Base-by-base conservation (phyloP, 1,284 basidiomycete species). In the Sutorius eximius region DNA sequence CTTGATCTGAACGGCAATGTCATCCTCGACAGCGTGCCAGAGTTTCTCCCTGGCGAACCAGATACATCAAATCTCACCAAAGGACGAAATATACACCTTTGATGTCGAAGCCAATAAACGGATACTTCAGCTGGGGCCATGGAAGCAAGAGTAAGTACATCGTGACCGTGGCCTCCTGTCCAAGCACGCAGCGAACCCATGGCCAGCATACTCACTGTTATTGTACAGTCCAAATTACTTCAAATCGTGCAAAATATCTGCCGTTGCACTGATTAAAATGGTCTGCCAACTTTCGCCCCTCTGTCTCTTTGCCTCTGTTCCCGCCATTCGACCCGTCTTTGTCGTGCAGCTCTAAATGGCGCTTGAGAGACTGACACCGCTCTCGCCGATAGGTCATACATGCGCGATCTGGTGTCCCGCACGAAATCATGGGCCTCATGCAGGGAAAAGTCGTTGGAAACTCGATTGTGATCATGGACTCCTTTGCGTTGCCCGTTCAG, bases 361-460 rank as follows among this genome's bases (percentile, higher is more conserved):
- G n/a, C n/a, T n/a, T 5, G 13, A 15, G 10, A 40, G 22, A 30
- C 41, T 44, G n/a, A 56, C 22, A 22, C 22, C 12, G 16, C 22
- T 36, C 13, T 34, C 30, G 12, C 50, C 11, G 22, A 55, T 27
- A 96, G 93, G 94, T 96, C 53, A 98, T 97, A 67, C 96, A 99
- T 72, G 96, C 97, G 37, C 86, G 96, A 45, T 98, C 95, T 7
- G 97, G 96, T 48, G 96, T 97, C 3, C 89, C 91, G 52, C 93
- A 98, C 76, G 96, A 99, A 76, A 97, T 99, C 68, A 99, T 99
- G 97, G 97, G 97, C 10, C 80, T 98, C 43, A 98, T 99, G 95
- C 94, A 98, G 73, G 96, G 96, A 47, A 97, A 97, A 74, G 88
- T 98, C 24, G 81, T 95, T 42, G 92, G 89, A 9, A 83, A 83